phyloP scores from a whole-genome alignment of 768 basidiomycete genomes.

The Coprinopsis marcescibilis region DNA sequence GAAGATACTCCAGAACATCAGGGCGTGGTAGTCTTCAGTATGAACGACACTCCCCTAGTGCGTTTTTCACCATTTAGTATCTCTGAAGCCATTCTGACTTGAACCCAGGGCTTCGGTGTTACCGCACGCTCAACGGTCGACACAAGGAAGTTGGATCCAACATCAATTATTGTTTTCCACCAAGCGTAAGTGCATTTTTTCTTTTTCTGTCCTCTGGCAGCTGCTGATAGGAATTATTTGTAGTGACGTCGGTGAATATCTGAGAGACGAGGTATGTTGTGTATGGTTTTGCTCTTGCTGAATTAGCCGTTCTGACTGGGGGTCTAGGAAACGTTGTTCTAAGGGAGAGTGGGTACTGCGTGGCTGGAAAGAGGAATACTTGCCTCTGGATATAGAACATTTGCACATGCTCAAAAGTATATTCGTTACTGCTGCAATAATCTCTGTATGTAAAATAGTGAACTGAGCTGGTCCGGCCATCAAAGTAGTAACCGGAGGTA shows the following conservation, averaged over 20 bases:
- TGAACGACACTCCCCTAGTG: constrained; percentile 92
- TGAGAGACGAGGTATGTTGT: constrained; percentile 82
- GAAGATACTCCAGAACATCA: constrained; percentile 99
- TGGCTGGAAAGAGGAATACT: not conserved
- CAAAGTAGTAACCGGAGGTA: not conserved
- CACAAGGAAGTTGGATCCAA: constrained; percentile 95
- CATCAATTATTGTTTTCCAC: constrained; percentile 96
- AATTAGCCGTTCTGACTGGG: constrained; percentile 22
- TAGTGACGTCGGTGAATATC: constrained; percentile 96
- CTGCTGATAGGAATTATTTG: constrained; percentile 5
- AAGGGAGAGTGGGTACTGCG: constrained; percentile 16
- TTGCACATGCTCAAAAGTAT: not conserved
- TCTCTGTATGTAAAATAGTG: constrained; percentile 4
- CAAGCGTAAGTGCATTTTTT: constrained; percentile 65
- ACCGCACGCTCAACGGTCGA: constrained; percentile 94
- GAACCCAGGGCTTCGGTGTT: constrained; percentile 86
- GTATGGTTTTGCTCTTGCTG: constrained; percentile 5
- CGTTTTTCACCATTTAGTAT: constrained; percentile 18
- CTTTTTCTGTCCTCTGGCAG: constrained; percentile 8
- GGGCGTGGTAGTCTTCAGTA: constrained; percentile 93
- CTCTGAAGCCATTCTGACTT: constrained; percentile 9
- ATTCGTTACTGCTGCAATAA: not conserved
- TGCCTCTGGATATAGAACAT: not conserved
- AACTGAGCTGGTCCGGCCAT: not conserved
- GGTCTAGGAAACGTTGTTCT: constrained; percentile 70